Conservation (phyloP, 116 monocot genomes). For the Zostera marina region DNA sequence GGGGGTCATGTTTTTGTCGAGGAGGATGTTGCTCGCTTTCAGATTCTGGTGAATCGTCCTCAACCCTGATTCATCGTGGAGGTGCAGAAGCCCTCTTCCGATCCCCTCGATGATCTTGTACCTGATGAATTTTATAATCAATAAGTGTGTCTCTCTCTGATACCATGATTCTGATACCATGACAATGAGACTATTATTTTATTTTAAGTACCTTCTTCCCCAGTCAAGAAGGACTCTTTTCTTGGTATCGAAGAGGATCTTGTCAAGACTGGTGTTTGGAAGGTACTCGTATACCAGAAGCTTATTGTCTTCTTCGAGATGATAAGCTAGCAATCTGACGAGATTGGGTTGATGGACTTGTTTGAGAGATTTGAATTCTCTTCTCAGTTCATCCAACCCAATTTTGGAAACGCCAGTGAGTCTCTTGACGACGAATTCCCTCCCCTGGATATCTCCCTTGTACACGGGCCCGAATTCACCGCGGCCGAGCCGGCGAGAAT, state of each 20-base stretch:
- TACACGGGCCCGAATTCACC: constrained; percentile 7
- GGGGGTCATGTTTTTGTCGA: constrained; percentile 10
- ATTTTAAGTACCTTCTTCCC: constrained; percentile 11
- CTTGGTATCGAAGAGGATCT: constrained; percentile 8
- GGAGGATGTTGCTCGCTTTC: constrained; percentile 14
- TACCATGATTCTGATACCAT: too few relatives aligned
- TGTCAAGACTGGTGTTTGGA: constrained; percentile 10
- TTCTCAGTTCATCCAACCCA: constrained; percentile 5
- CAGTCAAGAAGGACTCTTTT: constrained; percentile 8
- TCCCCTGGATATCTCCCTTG: constrained; percentile 8
- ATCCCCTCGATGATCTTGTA: constrained; percentile 9
- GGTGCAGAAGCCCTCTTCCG: constrained; percentile 11
- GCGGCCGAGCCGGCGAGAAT: constrained; percentile 3
- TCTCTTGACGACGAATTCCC: constrained; percentile 10
- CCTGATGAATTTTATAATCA: too few relatives aligned
- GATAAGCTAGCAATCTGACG: constrained; percentile 7
- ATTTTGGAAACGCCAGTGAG: neutral
- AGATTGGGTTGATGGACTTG: constrained; percentile 13
- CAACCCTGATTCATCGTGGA: constrained; percentile 7
- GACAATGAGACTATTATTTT: too few relatives aligned
- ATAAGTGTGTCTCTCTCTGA: too few relatives aligned
- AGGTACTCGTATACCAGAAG: constrained; percentile 12
- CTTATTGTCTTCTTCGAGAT: constrained; percentile 10
- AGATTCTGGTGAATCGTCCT: constrained; percentile 10
- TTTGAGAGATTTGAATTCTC: constrained; percentile 4